A percentile compares a stretch with the other conserved stretches of the same genome.
These are phyloP conservation scores for Fusarium oligoseptatum DNA, from an alignment of 2,329 filamentous ascomycete genomes.

Conservation along the genomic window DNA sequence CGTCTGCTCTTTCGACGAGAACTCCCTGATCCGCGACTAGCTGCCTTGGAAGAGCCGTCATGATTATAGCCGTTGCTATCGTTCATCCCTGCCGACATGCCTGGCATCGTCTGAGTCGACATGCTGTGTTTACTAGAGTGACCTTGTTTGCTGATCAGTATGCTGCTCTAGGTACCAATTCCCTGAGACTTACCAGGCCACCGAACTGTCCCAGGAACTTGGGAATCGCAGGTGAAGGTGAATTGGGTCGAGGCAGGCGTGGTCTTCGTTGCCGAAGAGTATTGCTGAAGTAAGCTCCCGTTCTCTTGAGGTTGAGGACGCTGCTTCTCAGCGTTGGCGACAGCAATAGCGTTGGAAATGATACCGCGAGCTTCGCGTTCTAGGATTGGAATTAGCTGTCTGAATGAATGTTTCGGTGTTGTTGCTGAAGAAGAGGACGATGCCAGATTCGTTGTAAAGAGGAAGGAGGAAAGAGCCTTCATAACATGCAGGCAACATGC, in stretches of 20 bases:
- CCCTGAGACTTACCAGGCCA: slow-evolving; percentile 70
- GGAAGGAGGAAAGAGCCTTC: neutral
- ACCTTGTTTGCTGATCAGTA: slow-evolving; percentile 38
- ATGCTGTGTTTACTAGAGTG: slow-evolving; percentile 43
- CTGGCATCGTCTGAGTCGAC: slow-evolving; percentile 32
- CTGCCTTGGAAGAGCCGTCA: slow-evolving; percentile 53
- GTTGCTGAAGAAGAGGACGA: neutral
- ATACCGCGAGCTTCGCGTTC: slow-evolving; percentile 75
- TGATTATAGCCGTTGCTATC: slow-evolving; percentile 39
- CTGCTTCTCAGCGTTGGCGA: slow-evolving; percentile 85
- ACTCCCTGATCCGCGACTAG: slow-evolving; percentile 46
- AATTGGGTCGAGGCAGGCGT: slow-evolving; percentile 87
- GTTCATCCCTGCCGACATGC: slow-evolving; percentile 23
- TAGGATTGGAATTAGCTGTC: slow-evolving; percentile 28
- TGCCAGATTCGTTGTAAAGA: neutral
- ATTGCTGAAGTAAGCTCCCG: slow-evolving; percentile 81
- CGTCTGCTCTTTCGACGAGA: slow-evolving; percentile 72
- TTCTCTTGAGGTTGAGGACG: slow-evolving; percentile 80
- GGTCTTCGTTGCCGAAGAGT: slow-evolving; percentile 67
- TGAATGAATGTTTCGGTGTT: neutral
- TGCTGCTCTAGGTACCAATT: neutral
- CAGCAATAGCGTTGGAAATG: slow-evolving; percentile 93
- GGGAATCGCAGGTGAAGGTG: slow-evolving; percentile 95
- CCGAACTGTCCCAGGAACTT: slow-evolving; percentile 82
- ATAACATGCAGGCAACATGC: neutral